Evolutionary conservation across 306 rosid genomes (phyloP).

Genomic region (Quercus robur): DNA sequence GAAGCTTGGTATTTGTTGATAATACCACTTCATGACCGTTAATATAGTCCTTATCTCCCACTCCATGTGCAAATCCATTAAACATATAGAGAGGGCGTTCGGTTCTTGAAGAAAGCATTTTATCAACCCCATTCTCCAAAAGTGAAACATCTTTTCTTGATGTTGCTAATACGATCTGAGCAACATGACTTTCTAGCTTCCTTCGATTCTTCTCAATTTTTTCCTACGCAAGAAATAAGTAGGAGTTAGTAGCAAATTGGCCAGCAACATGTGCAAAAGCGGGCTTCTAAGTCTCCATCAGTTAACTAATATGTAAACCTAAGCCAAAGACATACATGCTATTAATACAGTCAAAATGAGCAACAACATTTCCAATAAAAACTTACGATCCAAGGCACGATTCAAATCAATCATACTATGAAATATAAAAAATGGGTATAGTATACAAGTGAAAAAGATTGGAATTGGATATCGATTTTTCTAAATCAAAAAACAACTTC

Average conservation of each 20-base stretch:
- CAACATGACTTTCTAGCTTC: slow-evolving; percentile 48
- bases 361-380: neutral
- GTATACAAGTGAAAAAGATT: neutral
- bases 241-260: slow-evolving; percentile 14
- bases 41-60: slow-evolving; percentile 57
- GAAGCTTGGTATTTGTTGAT: slow-evolving; percentile 58
- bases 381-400: neutral
- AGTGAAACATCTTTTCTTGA: slow-evolving; percentile 30
- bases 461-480: neutral
- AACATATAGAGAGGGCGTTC: slow-evolving; percentile 60
- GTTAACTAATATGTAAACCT: neutral
- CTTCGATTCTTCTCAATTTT: slow-evolving; percentile 62
- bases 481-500: neutral
- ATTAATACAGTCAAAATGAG: neutral
- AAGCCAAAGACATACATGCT: neutral
- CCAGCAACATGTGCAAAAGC: slow-evolving; percentile 5
- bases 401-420: neutral
- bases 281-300: slow-evolving; percentile 8
- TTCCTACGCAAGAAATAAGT: slow-evolving; percentile 45
- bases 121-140: slow-evolving; percentile 25
- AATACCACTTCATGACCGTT: slow-evolving; percentile 45
- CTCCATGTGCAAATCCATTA: slow-evolving; percentile 49
- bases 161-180: slow-evolving; percentile 31
- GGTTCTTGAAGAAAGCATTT: slow-evolving; percentile 62
- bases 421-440: neutral